Evolutionary conservation across 2,329 filamentous ascomycete genomes (phyloP), one percentile per base, ranked within the genome.

Genomic region (Didymella sp.): DNA sequence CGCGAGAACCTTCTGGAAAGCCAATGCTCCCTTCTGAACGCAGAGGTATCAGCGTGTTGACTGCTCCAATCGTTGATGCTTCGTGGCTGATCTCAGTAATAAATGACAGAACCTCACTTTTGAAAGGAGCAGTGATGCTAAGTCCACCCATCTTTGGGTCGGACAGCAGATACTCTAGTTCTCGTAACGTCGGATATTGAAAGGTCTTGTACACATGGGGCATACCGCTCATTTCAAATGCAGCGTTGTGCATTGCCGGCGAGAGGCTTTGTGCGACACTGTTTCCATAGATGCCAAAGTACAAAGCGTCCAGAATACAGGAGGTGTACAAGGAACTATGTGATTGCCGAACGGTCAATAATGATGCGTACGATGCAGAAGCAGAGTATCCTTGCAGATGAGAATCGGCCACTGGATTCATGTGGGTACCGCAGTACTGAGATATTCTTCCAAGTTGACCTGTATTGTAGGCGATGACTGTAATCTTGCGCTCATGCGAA

Each of bases 161-260:
- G n/a, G 31, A 38, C 3, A 48, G 21, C 22, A 48, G 15, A 38
- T 11, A 24, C 8, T 38, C 15, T 30, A 48, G 15, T 38, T 38
- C 31, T 7, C 17, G 28, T 6, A 48, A 21, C 19, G 45, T 48
- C 9, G 45, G 19, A 28, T 48, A 22, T n/a, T 48, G 45, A 8
- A 48, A 48, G 4, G 17, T 38, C 22, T 28, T 37, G 21, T 48
- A 48, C 5, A 3, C 13, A n/a, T 48, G 45, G 8, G 45, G 45
- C 45, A 48, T 48, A 8, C 45, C 45, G 17, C 35, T 27, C 21
- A 17, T n/a, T 8, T 48, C 22, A 11, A 48, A 48, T 19, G 45
- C 45, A 38, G 45, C 45, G 21, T 48, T 48, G 22, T 48, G 45
- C 45, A 48, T 48, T 7, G 45, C 45, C 13, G 45, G 45, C 45